Evolutionary conservation across 2,329 filamentous ascomycete genomes (phyloP).

Genomic region (Fusarium tuaranense): DNA sequence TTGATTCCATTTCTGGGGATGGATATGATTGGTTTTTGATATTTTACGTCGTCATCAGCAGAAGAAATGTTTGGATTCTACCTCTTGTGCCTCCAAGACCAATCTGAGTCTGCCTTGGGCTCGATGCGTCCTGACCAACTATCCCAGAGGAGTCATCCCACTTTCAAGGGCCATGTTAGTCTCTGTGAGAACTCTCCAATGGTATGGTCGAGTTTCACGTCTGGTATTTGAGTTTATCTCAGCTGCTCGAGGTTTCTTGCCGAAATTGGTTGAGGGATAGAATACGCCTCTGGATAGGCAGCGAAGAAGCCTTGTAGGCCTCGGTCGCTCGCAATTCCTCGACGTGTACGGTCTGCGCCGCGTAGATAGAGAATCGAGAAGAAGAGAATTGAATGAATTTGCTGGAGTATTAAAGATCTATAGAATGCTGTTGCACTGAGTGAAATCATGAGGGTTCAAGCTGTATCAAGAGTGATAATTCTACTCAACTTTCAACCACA

Average conservation of each 20-base stretch:
- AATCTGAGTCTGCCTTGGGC: neutral
- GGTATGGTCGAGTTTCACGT: neutral
- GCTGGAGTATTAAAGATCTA: neutral
- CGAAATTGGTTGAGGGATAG: neutral
- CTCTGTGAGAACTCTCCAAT: neutral
- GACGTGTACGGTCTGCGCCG: neutral
- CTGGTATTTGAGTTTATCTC: neutral
- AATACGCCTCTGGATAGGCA: neutral
- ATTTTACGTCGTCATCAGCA: neutral
- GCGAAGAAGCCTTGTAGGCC: neutral
- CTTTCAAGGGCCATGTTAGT: neutral
- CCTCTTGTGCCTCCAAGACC: neutral
- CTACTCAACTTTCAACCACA: neutral
- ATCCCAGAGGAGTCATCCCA: neutral
- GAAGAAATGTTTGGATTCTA: neutral
- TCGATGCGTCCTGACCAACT: neutral
- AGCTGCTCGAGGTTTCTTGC: neutral
- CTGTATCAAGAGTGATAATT: neutral
- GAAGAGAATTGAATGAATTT: neutral
- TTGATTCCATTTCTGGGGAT: slow-evolving; percentile 1
- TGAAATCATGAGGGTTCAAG: neutral
- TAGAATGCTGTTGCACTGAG: neutral
- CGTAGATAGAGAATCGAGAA: neutral
- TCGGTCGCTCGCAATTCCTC: neutral
- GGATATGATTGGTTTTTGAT: neutral